Conservation (phyloP, 169 alveolate species). For the Cryptosporidium parvum region DNA sequence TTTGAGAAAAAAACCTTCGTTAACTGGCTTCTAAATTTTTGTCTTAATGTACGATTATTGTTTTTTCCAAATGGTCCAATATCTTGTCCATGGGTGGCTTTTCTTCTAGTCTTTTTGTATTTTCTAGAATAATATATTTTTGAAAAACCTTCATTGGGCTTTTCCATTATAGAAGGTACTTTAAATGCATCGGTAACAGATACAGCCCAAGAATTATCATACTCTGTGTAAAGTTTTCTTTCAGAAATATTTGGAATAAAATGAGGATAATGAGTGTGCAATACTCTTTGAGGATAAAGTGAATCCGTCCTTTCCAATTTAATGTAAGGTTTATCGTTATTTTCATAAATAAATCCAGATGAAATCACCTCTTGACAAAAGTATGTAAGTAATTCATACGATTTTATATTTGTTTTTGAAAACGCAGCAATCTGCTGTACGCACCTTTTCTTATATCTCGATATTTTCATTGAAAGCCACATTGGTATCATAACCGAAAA, state of each 20-base stretch:
- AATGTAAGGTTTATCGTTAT: background rate
- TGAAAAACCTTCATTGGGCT: constrained; percentile 9
- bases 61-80: background rate
- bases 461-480: background rate
- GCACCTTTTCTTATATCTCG: background rate
- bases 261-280: constrained; percentile 12
- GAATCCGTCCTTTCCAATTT: background rate
- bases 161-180: constrained; percentile 4
- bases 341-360: constrained; percentile 13
- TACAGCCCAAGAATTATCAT: constrained; percentile 10
- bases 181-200: background rate
- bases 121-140: background rate
- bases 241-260: background rate
- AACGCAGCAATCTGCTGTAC: background rate
- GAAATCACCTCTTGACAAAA: constrained; percentile 13
- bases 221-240: constrained; percentile 5
- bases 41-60: background rate
- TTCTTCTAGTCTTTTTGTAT: constrained; percentile 20
- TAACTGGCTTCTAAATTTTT: background rate
- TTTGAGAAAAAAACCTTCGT: background rate
- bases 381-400: background rate
- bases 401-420: background rate
- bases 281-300: constrained; percentile 19
- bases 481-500: constrained; percentile 5
- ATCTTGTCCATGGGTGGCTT: background rate